These are phyloP conservation scores for Cydonia oblonga DNA, from an alignment of 331 rosid genomes.

Conservation along the genomic window DNA sequence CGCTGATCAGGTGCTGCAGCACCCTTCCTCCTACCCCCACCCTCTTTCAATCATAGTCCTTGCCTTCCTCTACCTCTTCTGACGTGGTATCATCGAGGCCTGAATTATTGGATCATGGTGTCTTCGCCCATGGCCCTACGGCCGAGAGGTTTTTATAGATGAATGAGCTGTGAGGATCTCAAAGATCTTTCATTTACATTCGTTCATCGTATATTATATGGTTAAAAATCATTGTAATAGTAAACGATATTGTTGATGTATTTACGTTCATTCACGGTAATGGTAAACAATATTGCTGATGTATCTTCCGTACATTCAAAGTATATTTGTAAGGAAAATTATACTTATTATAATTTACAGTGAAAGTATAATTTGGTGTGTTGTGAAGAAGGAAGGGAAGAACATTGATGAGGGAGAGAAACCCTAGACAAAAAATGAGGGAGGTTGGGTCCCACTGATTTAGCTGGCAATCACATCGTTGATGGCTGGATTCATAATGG, in stretches of 20 bases:
- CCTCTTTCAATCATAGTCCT: neutral
- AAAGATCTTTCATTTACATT: too few relatives aligned
- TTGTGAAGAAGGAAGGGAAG: too few relatives aligned
- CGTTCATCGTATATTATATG: too few relatives aligned
- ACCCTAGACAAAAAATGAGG: neutral
- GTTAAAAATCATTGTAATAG: too few relatives aligned
- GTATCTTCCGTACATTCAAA: too few relatives aligned
- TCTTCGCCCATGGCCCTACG: neutral
- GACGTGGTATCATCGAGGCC: slow-evolving; percentile 2
- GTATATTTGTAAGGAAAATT: too few relatives aligned
- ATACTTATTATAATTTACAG: too few relatives aligned
- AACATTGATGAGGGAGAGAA: neutral
- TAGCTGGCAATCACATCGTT: slow-evolving; percentile 18
- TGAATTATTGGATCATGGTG: slow-evolving; percentile 12
- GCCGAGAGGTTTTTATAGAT: neutral
- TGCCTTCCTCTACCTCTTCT: neutral
- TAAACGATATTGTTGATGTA: too few relatives aligned
- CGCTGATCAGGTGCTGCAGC: slow-evolving; percentile 43
- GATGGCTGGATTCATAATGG: slow-evolving; percentile 4
- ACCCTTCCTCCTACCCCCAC: neutral
- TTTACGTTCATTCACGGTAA: too few relatives aligned
- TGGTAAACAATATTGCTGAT: too few relatives aligned
- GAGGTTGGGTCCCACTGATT: neutral
- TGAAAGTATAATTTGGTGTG: too few relatives aligned
- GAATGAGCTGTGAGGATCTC: too few relatives aligned